phyloP scores from a whole-genome alignment of 331 rosid species.

The Telfairia occidentalis region DNA sequence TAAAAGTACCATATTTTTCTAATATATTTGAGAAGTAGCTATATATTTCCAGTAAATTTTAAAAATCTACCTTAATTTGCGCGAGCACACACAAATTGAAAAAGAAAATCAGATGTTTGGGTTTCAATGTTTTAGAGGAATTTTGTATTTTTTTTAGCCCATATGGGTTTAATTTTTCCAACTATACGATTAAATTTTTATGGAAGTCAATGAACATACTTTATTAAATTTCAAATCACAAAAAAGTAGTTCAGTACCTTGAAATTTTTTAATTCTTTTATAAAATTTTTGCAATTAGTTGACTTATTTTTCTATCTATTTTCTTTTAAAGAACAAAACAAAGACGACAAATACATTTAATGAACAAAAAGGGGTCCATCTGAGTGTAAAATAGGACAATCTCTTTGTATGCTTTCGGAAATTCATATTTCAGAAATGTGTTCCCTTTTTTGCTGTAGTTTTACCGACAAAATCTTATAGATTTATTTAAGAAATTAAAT shows the following conservation, averaged over 20 bases:
- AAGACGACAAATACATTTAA: background rate
- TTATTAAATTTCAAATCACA: background rate
- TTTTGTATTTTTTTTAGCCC: background rate
- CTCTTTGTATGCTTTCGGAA: background rate
- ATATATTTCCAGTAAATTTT: too few relatives aligned
- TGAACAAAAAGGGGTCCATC: background rate
- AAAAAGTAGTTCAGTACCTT: background rate
- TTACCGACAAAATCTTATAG: conserved; percentile 1
- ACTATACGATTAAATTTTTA: background rate
- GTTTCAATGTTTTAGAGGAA: background rate
- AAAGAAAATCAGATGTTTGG: background rate
- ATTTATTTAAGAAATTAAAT: background rate
- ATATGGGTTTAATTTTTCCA: background rate
- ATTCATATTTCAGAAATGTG: background rate
- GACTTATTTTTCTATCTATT: background rate
- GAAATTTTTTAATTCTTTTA: background rate
- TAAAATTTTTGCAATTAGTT: background rate
- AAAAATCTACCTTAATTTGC: too few relatives aligned
- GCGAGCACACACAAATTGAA: too few relatives aligned
- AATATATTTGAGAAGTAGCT: too few relatives aligned
- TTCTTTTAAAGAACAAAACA: background rate
- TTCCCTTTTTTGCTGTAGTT: background rate
- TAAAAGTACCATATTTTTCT: too few relatives aligned
- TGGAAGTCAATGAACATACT: background rate
- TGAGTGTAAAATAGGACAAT: background rate